These are phyloP conservation scores for Bryoerythrophyllum caledonicum DNA, from an alignment of 225 moss, liverwort and hornwort species.

Conservation along the genomic window DNA sequence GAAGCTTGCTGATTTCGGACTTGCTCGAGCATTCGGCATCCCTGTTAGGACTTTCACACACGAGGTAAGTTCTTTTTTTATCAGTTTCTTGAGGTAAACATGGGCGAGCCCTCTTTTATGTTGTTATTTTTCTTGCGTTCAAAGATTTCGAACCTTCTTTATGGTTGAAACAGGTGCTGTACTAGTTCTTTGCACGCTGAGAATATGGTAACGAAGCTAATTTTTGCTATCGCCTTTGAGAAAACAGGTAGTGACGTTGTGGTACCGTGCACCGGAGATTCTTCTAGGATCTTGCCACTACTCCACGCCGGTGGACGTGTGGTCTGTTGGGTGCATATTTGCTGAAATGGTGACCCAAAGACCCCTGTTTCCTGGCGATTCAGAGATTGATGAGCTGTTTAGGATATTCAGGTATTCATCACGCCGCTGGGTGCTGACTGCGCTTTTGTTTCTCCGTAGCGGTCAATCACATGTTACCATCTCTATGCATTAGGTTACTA, in stretches of 20 bases:
- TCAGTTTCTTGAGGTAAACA: neutral
- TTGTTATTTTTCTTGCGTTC: neutral
- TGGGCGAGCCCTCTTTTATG: neutral
- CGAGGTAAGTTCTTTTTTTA: slow-evolving; percentile 52
- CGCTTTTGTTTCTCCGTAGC: neutral
- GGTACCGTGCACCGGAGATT: slow-evolving; percentile 95
- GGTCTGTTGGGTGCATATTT: slow-evolving; percentile 97
- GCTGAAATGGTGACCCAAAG: slow-evolving; percentile 98
- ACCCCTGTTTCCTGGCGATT: slow-evolving; percentile 89
- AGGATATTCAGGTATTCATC: slow-evolving; percentile 83
- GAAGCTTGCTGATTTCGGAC: slow-evolving; percentile 89
- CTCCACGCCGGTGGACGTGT: slow-evolving; percentile 93
- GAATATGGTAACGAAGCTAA: slow-evolving; percentile 2
- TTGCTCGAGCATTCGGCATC: slow-evolving; percentile 86
- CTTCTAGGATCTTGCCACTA: slow-evolving; percentile 90
- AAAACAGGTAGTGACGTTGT: slow-evolving; percentile 79
- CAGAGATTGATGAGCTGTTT: slow-evolving; percentile 93
- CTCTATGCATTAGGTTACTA: neutral
- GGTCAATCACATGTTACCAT: neutral
- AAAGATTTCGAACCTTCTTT: neutral
- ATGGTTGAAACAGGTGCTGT: neutral
- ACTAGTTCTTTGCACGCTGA: neutral
- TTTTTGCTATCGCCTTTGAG: neutral
- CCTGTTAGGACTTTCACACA: slow-evolving; percentile 91
- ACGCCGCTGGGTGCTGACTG: neutral